A percentile compares a stretch with the other conserved stretches of the same genome.
Evolutionary conservation across 768 basidiomycete species (phyloP).

Genomic region (Suillus clintonianus): DNA sequence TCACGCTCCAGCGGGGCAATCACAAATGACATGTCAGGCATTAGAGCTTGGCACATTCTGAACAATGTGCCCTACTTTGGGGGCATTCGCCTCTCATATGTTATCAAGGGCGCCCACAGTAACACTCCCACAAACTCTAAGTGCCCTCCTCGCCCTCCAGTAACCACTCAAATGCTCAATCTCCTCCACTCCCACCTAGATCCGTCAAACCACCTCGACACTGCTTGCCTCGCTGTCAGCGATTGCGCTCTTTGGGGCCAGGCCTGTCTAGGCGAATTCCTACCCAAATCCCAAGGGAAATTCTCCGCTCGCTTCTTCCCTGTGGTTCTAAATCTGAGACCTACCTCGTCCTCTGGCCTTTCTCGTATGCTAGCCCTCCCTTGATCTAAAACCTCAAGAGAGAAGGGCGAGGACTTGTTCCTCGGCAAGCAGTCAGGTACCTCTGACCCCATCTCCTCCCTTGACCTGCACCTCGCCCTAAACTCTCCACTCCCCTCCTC

Average conservation of each 20-base stretch:
- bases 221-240: background rate
- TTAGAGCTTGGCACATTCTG: slow-evolving; percentile 35
- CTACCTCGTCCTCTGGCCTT: too few species aligned
- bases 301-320: too few species aligned
- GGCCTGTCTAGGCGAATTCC: background rate
- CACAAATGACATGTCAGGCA: background rate
- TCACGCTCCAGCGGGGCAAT: background rate
- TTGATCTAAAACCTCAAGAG: too few species aligned
- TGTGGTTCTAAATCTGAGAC: too few species aligned
- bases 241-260: slow-evolving; percentile 8
- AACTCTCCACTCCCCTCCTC: too few species aligned
- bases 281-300: background rate
- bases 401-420: too few species aligned
- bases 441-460: too few species aligned
- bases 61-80: slow-evolving; percentile 26
- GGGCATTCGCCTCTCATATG: slow-evolving; percentile 17
- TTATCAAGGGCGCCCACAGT: background rate
- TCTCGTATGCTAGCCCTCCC: too few species aligned
- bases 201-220: background rate
- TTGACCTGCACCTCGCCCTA: too few species aligned
- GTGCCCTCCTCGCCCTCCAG: slow-evolving; percentile 17
- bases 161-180: slow-evolving; percentile 21
- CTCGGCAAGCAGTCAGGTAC: too few species aligned
- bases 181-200: background rate
- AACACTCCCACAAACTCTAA: slow-evolving; percentile 16